phyloP scores from a whole-genome alignment of 257 asterid genomes.

The Marsdenia floribunda region DNA sequence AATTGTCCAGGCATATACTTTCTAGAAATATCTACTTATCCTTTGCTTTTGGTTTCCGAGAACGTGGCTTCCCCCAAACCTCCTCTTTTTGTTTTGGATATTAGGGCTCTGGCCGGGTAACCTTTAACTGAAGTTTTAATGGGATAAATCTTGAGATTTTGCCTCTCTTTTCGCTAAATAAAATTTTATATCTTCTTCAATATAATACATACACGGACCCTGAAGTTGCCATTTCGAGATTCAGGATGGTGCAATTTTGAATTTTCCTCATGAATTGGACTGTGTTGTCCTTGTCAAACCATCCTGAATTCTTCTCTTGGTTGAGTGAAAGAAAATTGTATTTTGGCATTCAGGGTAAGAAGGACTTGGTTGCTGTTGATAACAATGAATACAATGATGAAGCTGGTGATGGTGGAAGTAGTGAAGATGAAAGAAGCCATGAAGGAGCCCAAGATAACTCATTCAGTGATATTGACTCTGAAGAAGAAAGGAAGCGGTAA shows the following conservation, averaged over 20 bases:
- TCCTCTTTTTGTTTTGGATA: neutral
- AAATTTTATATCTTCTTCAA: neutral
- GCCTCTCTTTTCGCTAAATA: neutral
- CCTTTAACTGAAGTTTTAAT: neutral
- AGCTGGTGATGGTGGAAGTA: slow-evolving; percentile 43
- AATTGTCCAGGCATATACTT: neutral
- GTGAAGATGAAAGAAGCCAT: slow-evolving; percentile 52
- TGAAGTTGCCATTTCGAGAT: neutral
- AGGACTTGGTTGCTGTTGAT: slow-evolving; percentile 79
- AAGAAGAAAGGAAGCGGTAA: slow-evolving; percentile 78
- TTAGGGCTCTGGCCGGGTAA: neutral
- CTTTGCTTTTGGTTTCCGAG: neutral
- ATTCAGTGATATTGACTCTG: slow-evolving; percentile 77
- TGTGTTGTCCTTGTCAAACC: neutral
- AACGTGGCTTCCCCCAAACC: neutral
- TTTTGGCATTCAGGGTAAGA: slow-evolving; percentile 50
- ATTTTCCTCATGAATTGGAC: neutral
- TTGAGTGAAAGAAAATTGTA: neutral
- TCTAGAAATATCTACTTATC: neutral
- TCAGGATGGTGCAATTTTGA: neutral
- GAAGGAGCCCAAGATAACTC: slow-evolving; percentile 38
- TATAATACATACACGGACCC: neutral
- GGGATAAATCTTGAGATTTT: neutral
- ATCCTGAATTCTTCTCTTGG: slow-evolving; percentile 1
- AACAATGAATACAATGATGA: slow-evolving; percentile 58